phyloP scores from a whole-genome alignment of 805 yeast genomes.

The Wickerhamiella occidentalis region DNA sequence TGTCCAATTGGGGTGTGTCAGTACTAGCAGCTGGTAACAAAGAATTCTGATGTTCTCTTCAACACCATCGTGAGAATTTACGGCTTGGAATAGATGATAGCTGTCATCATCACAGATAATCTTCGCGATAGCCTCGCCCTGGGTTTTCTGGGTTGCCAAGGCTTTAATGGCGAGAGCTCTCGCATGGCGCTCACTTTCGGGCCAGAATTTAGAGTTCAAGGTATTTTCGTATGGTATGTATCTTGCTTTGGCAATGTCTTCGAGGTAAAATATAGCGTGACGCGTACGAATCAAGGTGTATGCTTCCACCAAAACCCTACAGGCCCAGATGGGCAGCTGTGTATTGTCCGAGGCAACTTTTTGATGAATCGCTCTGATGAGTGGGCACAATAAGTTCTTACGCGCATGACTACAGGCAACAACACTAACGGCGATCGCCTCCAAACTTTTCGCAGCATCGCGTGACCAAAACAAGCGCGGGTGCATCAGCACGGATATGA shows the following conservation, averaged over 20 bases:
- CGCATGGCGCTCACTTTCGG: constrained; percentile 44
- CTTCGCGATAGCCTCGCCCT: neutral
- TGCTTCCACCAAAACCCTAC: constrained; percentile 36
- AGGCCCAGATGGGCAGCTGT: constrained; percentile 35
- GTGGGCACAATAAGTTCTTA: constrained; percentile 52
- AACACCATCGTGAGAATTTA: constrained; percentile 48
- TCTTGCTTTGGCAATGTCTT: constrained; percentile 38
- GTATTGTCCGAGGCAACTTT: neutral
- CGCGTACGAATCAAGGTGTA: constrained; percentile 42
- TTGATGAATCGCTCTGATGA: constrained; percentile 37
- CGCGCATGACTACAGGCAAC: constrained; percentile 37
- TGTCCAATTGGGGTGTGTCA: constrained; percentile 30
- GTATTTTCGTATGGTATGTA: constrained; percentile 29
- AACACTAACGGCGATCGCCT: constrained; percentile 20
- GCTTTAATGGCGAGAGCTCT: constrained; percentile 41
- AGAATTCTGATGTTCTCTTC: constrained; percentile 60
- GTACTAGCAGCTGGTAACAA: constrained; percentile 40
- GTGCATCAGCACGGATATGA: constrained; percentile 40
- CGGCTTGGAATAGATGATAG: constrained; percentile 38
- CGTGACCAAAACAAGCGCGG: constrained; percentile 28
- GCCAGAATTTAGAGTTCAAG: constrained; percentile 34
- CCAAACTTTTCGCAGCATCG: constrained; percentile 25
- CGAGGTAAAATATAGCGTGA: constrained; percentile 47
- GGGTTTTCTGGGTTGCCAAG: constrained; percentile 24
- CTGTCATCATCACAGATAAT: neutral